phyloP scores from a whole-genome alignment of 1,284 basidiomycete species.

The Quambalaria eucalypti region DNA sequence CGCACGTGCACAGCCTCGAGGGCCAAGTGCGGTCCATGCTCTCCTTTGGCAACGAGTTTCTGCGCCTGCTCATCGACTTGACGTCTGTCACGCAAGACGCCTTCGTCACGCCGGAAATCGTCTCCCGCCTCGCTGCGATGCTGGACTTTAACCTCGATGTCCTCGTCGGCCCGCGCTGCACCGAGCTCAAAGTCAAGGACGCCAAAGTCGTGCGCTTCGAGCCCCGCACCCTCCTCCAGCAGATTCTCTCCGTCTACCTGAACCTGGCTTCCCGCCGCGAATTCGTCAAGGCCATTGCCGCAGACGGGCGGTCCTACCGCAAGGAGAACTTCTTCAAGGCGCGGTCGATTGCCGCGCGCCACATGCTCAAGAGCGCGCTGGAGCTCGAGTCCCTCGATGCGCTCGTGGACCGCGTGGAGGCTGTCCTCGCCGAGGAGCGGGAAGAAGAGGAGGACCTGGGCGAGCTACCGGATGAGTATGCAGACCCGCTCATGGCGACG shows the following conservation, averaged over 20 bases:
- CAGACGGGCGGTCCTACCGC: constrained; percentile 82
- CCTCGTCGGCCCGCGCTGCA: constrained; percentile 74
- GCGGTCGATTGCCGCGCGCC: constrained; percentile 60
- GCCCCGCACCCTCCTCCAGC: constrained; percentile 70
- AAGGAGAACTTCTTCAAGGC: constrained; percentile 77
- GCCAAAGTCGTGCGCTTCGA: constrained; percentile 84
- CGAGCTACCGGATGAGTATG: constrained; percentile 89
- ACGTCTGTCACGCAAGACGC: constrained; percentile 82
- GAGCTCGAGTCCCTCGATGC: constrained; percentile 67
- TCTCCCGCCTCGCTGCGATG: constrained; percentile 91
- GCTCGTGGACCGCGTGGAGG: constrained; percentile 75
- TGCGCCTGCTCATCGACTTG: constrained; percentile 80
- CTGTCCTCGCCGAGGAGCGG: constrained; percentile 66
- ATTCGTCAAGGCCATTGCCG: constrained; percentile 82
- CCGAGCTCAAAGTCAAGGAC: constrained; percentile 72
- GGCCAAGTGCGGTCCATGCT: constrained; percentile 76
- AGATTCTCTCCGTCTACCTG: constrained; percentile 82
- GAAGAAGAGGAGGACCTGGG: constrained; percentile 77
- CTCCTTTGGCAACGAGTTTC: constrained; percentile 74
- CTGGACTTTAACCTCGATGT: constrained; percentile 87
- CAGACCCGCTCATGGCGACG: constrained; percentile 89
- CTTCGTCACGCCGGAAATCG: constrained; percentile 94
- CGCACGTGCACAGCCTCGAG: constrained; percentile 68
- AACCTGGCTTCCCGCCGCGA: constrained; percentile 72
- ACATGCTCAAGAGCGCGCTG: constrained; percentile 65